phyloP scores from a whole-genome alignment of 257 asterid genomes.

The Rubia yunnanensis region DNA sequence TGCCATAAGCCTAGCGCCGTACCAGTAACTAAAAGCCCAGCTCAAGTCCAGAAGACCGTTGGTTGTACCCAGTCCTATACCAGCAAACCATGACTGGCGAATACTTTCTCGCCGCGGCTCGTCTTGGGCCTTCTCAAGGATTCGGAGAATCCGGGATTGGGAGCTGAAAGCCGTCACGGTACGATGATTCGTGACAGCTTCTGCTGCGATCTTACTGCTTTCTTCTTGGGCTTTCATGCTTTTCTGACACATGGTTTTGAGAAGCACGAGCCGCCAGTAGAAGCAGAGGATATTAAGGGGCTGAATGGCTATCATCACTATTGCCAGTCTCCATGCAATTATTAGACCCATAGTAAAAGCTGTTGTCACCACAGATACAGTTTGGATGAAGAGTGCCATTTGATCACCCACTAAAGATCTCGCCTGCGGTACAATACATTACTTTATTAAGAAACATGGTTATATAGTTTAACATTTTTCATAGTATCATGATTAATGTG shows the following conservation, averaged over 20 bases:
- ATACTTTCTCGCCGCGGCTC: conserved; percentile 57
- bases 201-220: conserved; percentile 85
- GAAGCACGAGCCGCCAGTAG: conserved; percentile 51
- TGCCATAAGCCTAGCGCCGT: conserved; percentile 65
- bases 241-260: conserved; percentile 57
- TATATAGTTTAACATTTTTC: too few species aligned
- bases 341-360: conserved; percentile 79
- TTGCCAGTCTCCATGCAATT: conserved; percentile 77
- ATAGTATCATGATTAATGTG: too few species aligned
- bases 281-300: conserved; percentile 62
- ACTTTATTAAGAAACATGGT: not conserved
- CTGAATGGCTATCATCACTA: conserved; percentile 76
- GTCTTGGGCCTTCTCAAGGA: conserved; percentile 61
- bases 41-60: conserved; percentile 54
- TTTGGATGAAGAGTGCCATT: conserved; percentile 62
- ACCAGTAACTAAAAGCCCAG: conserved; percentile 75
- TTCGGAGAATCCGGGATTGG: conserved; percentile 58
- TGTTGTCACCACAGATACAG: conserved; percentile 52
- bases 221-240: conserved; percentile 68
- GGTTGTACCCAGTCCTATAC: conserved; percentile 69
- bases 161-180: conserved; percentile 75
- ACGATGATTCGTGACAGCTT: conserved; percentile 78
- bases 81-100: conserved; percentile 81
- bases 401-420: conserved; percentile 87
- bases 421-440: too few species aligned